Base-by-base conservation (phyloP, 352 stramenopile species). In the Phytophthora sansomeana region DNA sequence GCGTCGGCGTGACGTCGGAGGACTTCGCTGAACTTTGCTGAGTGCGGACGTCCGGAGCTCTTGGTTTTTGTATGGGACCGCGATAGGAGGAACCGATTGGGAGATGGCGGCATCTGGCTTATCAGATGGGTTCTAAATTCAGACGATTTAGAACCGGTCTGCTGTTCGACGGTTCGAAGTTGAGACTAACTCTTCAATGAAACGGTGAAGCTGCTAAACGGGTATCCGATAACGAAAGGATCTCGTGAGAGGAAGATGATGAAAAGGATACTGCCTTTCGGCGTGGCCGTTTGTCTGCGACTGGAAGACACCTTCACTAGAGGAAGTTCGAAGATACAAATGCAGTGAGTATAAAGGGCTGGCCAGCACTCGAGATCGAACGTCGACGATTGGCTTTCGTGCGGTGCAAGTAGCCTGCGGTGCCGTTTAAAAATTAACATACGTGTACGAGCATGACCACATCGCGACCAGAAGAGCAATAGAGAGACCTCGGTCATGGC, bases 21-120 rank as follows among this genome's bases (percentile, higher is more conserved):
- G n/a, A n/a, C n/a, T n/a, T n/a, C n/a, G 46, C 46, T 38, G 32
- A 38, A 38, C 32, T 42, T 42, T 42, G 36, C 36, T 42, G 36
- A 42, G 36, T 42, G 36, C 32, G 32, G 30, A 35, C 30, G 30
- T 42, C n/a, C 36, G 14, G 32, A 2, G 19, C n/a, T 48, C 21
- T 17, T 32, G 24, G 43, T 1, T 41, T 41, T 41, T 41, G 35
- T 41, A 41, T 41, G 35, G 35, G 35, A 41, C 8, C 13, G 35
- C 11, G 36, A 42, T 42, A 19, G 36, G 36, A 42, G 9, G 32
- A 38, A 8, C 32, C 10, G 32, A 38, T 38, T 8, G 32, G 32
- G 19, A n/a, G n/a, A n/a, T n/a, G 14, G 10, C 36, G 36, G 36
- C 36, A 42, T 42, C 36, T 42, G 36, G 36, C n/a, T 6, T 19